These are phyloP conservation scores for Scutellaria galericulata DNA, from an alignment of 257 asterid species.

Conservation along the genomic window DNA sequence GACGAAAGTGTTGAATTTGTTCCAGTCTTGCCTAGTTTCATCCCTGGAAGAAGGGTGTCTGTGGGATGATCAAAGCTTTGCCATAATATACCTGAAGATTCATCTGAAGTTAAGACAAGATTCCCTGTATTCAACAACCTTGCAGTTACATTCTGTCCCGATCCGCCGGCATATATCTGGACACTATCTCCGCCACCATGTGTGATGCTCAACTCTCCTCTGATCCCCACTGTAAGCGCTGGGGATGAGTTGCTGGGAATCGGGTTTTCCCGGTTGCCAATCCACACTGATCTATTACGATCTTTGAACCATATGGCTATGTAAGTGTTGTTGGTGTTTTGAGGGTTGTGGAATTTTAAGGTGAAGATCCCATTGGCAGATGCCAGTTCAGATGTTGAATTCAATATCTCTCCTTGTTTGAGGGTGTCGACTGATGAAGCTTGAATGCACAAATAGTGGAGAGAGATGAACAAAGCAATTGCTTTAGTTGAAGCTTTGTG, in stretches of 20 bases:
- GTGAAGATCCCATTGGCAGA: constrained; percentile 47
- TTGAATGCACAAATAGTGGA: constrained; percentile 18
- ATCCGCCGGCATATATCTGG: constrained; percentile 21
- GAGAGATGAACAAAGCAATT: constrained; percentile 11
- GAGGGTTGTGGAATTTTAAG: constrained; percentile 44
- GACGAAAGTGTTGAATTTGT: constrained; percentile 54
- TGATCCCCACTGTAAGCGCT: constrained; percentile 36
- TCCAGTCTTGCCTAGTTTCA: constrained; percentile 53
- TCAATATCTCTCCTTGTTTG: constrained; percentile 41
- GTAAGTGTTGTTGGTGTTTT: constrained; percentile 37
- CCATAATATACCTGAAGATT: constrained; percentile 39
- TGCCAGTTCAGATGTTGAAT: constrained; percentile 40
- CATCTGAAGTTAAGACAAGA: constrained; percentile 36
- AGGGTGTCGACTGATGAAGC: constrained; percentile 38
- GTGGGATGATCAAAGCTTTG: constrained; percentile 72
- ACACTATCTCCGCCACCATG: constrained; percentile 24
- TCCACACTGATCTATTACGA: constrained; percentile 38
- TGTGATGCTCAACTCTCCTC: constrained; percentile 39
- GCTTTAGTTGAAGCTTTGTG: not conserved
- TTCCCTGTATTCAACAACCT: constrained; percentile 49
- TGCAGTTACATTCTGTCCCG: constrained; percentile 42
- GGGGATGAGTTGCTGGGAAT: constrained; percentile 12
- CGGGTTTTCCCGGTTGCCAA: constrained; percentile 48
- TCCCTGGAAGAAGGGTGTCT: constrained; percentile 56
- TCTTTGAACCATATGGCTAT: constrained; percentile 41